These are phyloP conservation scores for Oryza longistaminata DNA, from an alignment of 176 grass and related monocot species.

Conservation along the genomic window DNA sequence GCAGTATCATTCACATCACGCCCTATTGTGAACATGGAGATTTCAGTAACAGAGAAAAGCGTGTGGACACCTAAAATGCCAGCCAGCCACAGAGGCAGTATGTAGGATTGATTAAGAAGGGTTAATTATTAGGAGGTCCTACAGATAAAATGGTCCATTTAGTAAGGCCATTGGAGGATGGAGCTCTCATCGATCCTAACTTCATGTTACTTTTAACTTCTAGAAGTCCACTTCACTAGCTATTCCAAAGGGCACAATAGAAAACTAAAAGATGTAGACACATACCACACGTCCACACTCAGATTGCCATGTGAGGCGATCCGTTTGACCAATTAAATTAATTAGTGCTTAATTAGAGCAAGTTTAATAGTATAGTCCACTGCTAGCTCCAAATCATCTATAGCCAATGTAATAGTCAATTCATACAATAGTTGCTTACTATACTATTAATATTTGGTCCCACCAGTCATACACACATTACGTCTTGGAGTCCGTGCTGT, in stretches of 20 bases:
- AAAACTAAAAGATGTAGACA: not conserved
- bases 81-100: not conserved
- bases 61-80: not conserved
- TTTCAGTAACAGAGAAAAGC: not conserved
- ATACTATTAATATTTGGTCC: too few relatives aligned
- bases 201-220: not conserved
- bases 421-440: too few relatives aligned
- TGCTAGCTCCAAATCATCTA: too few relatives aligned
- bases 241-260: not conserved
- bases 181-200: not conserved
- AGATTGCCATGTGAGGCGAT: conserved; percentile 35
- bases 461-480: too few relatives aligned
- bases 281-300: not conserved
- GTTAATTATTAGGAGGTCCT: not conserved
- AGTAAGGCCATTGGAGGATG: not conserved
- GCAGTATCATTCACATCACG: too few relatives aligned
- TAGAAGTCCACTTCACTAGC: conserved; percentile 30
- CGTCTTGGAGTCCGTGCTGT: too few relatives aligned
- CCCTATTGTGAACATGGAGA: not conserved
- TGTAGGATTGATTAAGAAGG: not conserved
- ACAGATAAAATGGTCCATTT: not conserved
- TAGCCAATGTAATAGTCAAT: too few relatives aligned
- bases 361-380: too few relatives aligned
- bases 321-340: conserved; percentile 33
- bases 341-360: not conserved